These are phyloP conservation scores for Backusella westeae DNA, from an alignment of 192 early-diverging fungal genomes.

Conservation along the genomic window DNA sequence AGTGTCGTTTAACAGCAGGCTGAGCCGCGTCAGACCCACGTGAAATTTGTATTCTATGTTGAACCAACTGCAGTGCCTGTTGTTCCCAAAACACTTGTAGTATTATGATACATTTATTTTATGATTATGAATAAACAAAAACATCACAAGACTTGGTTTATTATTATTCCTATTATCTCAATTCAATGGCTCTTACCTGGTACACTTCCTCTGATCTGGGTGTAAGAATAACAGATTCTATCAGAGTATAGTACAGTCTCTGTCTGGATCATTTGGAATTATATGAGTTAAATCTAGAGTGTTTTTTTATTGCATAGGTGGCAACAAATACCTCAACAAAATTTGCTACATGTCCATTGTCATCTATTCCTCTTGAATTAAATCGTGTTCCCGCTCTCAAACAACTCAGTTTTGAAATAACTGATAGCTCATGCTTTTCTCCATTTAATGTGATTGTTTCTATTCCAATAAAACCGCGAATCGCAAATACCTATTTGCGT, in stretches of 20 bases:
- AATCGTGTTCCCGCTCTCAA: constrained; percentile 87
- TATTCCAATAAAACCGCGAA: constrained; percentile 76
- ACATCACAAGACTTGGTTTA: background rate
- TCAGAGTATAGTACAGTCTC: constrained; percentile 74
- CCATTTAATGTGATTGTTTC: constrained; percentile 33
- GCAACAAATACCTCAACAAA: constrained; percentile 80
- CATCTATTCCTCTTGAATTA: constrained; percentile 94
- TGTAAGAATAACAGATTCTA: constrained; percentile 63
- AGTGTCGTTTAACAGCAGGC: constrained; percentile 79
- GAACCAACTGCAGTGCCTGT: constrained; percentile 75
- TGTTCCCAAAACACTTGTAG: constrained; percentile 94
- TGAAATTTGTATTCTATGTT: constrained; percentile 84
- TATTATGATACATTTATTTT: background rate
- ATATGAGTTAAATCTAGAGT: constrained; percentile 63
- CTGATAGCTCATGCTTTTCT: constrained; percentile 46
- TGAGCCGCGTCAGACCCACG: constrained; percentile 78
- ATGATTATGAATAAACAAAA: background rate
- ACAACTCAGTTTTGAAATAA: constrained; percentile 79
- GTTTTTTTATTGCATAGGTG: background rate
- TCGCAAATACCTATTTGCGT: constrained; percentile 51
- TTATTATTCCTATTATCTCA: constrained; percentile 57
- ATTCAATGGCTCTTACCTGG: constrained; percentile 65
- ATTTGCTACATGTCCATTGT: constrained; percentile 94
- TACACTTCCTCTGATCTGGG: constrained; percentile 85
- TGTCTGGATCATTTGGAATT: constrained; percentile 73